Percentiles rank a stretch among this genome's conserved stretches.
These are phyloP conservation scores for Peronosclerospora sorghi DNA, from an alignment of 352 stramenopile species.

Conservation along the genomic window DNA sequence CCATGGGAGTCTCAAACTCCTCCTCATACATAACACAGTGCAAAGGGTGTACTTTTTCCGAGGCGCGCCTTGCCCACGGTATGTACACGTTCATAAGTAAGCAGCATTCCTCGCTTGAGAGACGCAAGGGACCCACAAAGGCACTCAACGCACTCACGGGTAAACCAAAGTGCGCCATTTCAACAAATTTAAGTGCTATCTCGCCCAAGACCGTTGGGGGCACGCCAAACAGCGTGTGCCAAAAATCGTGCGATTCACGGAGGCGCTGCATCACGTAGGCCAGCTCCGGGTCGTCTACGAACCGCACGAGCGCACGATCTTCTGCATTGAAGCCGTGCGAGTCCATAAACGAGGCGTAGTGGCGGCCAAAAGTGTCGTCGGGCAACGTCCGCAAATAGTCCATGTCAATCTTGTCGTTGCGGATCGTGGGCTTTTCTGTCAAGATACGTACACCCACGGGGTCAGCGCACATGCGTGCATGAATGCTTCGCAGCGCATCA, in stretches of 20 bases:
- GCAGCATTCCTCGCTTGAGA: constrained; percentile 61
- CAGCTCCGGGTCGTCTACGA: constrained; percentile 89
- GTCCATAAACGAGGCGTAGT: constrained; percentile 87
- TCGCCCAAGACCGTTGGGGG: constrained; percentile 93
- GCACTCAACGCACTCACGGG: constrained; percentile 89
- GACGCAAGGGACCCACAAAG: constrained; percentile 82
- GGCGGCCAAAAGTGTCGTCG: constrained; percentile 77
- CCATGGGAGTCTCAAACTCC: constrained; percentile 87
- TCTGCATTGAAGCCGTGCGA: constrained; percentile 88
- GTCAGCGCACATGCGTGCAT: constrained; percentile 80
- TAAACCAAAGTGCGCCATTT: constrained; percentile 93
- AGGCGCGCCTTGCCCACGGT: constrained; percentile 87
- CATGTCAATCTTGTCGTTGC: constrained; percentile 67
- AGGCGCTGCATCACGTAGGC: constrained; percentile 95
- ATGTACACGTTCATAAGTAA: constrained; percentile 84
- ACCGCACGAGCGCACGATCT: constrained; percentile 67
- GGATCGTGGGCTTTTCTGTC: constrained; percentile 74
- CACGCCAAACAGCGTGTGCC: constrained; percentile 91
- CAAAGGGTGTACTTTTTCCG: constrained; percentile 59
- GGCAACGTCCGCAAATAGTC: constrained; percentile 54
- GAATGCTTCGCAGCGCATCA: constrained; percentile 79
- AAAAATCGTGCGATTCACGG: constrained; percentile 93
- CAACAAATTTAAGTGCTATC: constrained; percentile 95
- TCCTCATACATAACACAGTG: constrained; percentile 95
- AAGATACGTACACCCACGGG: constrained; percentile 83